Base-by-base conservation (phyloP, 805 yeast genomes). In the Debaryomyces hansenii region DNA sequence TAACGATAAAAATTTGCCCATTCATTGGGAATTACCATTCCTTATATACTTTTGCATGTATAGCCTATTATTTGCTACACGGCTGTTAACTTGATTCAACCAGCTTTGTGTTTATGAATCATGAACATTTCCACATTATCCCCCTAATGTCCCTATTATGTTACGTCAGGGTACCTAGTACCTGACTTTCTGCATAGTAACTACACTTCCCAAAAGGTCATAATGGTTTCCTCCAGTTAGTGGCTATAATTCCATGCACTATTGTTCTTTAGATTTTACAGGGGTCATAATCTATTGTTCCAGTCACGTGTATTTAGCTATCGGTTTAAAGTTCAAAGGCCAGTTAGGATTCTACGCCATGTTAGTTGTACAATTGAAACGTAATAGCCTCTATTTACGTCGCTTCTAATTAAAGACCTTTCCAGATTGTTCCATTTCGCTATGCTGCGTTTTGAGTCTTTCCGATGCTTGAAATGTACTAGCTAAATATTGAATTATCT, bases 141-240 rank as follows among this genome's bases (percentile, higher is more conserved):
- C 27, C 27, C 27, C 27, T 24, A 24, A 24, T 24, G 27, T 35
- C 20, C 9, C 38, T 4, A 15, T 35, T 35, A 35, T 35, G 38
- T 18, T 12, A 35, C 24, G 24, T 35, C 38, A 35, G 38, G 38
- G 38, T 35, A 35, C 16, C 38, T 35, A 35, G 38, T 35, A 35
- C 20, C 34, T n/a, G 16, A n/a, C 34, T 31, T 16, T 24, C 27
- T 24, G 27, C 27, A 24, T 24, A 24, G 27, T 24, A 24, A 24
- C 27, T 24, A 24, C 27, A 24, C 27, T 24, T 24, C 27, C 27
- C 27, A 24, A 24, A 24, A 24, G 5, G 27, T 24, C 27, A 24
- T 24, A 24, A 24, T 24, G 4, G 27, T 5, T 24, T 24, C 27
- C 27, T 31, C 34, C 14, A 8, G 16, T 14, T 12, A 31, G 34